Percentiles rank a stretch among this genome's conserved stretches.
phyloP scores from a whole-genome alignment of 2,329 filamentous ascomycete species.

The Botryotinia calthae region DNA sequence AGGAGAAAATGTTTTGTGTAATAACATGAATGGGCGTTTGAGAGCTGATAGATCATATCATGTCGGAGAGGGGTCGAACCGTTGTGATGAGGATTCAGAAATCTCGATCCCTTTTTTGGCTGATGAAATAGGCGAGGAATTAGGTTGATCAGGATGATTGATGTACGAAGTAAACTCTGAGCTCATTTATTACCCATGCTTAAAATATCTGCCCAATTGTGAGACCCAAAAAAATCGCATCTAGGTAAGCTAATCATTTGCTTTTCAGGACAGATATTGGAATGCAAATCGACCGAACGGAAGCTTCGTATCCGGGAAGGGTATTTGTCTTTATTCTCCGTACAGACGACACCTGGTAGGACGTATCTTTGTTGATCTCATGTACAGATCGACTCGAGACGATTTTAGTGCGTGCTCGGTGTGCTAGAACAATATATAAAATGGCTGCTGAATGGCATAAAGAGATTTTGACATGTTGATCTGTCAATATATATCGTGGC shows the following conservation, averaged over 20 bases:
- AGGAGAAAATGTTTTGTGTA: not conserved
- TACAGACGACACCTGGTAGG: not conserved
- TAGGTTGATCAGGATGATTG: not conserved
- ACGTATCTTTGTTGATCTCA: conserved; percentile 1
- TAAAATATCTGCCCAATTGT: not conserved
- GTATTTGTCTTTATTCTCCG: not conserved
- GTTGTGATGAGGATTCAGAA: not conserved
- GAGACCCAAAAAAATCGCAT: not conserved
- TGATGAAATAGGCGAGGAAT: not conserved
- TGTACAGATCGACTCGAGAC: not conserved
- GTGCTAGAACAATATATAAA: not conserved
- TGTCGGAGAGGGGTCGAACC: not conserved
- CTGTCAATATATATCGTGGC: not conserved
- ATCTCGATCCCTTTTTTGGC: conserved; percentile 9
- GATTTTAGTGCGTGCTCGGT: not conserved
- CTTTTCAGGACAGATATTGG: not conserved
- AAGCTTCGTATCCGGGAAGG: not conserved
- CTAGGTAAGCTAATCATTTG: not conserved
- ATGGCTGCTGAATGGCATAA: not conserved
- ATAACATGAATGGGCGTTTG: not conserved
- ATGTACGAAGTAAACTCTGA: not conserved
- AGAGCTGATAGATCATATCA: not conserved
- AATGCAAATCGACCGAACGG: not conserved
- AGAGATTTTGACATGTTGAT: not conserved
- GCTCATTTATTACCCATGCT: not conserved